These are phyloP conservation scores for Panicum miliaceum DNA, from an alignment of 176 grass and related monocot species.

Conservation along the genomic window DNA sequence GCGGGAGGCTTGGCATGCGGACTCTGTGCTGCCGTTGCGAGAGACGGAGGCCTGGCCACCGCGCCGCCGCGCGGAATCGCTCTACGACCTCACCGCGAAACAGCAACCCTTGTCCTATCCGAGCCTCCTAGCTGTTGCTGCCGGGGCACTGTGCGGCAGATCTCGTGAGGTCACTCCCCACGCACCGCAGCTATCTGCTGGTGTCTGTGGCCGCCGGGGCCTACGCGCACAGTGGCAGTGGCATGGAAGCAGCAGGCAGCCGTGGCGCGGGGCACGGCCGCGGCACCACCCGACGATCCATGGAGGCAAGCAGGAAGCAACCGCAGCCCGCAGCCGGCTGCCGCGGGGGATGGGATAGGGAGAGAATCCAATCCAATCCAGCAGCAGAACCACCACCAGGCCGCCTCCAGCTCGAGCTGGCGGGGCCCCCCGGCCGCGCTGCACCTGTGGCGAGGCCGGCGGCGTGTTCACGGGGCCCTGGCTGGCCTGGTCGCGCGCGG, in stretches of 20 bases:
- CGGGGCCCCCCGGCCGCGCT: too few relatives aligned
- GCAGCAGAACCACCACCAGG: too few relatives aligned
- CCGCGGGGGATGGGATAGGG: neutral
- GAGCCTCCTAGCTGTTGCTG: neutral
- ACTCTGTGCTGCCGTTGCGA: neutral
- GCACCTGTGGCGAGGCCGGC: too few relatives aligned
- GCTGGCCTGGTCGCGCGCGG: too few relatives aligned
- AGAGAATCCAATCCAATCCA: slow-evolving; percentile 1
- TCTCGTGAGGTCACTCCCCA: slow-evolving; percentile 29
- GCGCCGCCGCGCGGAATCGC: neutral
- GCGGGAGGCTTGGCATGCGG: too few relatives aligned
- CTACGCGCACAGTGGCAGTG: neutral
- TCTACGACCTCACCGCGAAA: neutral
- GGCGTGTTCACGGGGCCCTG: too few relatives aligned
- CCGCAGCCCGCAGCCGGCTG: neutral
- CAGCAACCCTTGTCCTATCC: neutral
- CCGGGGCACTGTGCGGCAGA: slow-evolving; percentile 44
- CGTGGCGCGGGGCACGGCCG: slow-evolving; percentile 2
- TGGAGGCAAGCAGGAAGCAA: neutral
- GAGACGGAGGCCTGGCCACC: neutral
- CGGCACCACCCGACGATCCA: neutral
- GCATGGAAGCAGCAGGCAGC: neutral
- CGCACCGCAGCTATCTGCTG: neutral
- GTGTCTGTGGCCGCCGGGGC: neutral
- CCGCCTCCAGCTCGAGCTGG: too few relatives aligned